Evolutionary conservation across 73 alveolate species (phyloP).

Genomic region (Paramecium sexaurelia): DNA sequence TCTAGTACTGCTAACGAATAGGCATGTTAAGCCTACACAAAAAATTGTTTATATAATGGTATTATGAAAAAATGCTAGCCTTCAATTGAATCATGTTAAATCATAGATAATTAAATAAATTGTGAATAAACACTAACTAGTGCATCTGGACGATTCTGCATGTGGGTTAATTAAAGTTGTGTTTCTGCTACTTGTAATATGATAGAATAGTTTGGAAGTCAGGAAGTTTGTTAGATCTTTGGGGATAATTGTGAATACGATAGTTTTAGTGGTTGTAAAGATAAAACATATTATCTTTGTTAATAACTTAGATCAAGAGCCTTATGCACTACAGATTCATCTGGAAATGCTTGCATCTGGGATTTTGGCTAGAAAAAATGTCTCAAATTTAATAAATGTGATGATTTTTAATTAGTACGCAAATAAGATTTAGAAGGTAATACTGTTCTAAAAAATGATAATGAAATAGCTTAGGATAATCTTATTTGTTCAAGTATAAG

Average conservation of each 20-base stretch:
- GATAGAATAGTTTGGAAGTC: not conserved
- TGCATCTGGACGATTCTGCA: not conserved
- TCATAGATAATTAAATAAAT: not conserved
- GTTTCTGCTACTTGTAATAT: not conserved
- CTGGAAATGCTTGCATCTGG: slow-evolving; percentile 13
- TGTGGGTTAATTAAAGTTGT: not conserved
- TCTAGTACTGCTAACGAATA: not conserved
- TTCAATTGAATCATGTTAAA: not conserved
- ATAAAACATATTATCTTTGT: not conserved
- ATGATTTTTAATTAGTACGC: not conserved
- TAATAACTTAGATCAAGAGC: not conserved
- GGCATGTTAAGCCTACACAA: not conserved
- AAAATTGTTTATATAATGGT: not conserved
- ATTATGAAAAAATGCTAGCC: not conserved
- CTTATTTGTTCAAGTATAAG: not conserved
- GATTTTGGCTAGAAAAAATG: not conserved
- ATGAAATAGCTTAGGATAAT: not conserved
- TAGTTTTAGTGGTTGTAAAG: not conserved
- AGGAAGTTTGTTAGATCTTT: not conserved
- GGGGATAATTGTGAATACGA: not conserved
- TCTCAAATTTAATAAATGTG: not conserved
- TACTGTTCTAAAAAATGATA: not conserved
- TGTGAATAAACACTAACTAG: not conserved
- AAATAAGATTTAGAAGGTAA: not conserved
- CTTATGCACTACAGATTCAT: not conserved